Evolutionary conservation across 2,329 filamentous ascomycete genomes (phyloP), one percentile per base, ranked within the genome.

Genomic region (Ascochyta fabae): DNA sequence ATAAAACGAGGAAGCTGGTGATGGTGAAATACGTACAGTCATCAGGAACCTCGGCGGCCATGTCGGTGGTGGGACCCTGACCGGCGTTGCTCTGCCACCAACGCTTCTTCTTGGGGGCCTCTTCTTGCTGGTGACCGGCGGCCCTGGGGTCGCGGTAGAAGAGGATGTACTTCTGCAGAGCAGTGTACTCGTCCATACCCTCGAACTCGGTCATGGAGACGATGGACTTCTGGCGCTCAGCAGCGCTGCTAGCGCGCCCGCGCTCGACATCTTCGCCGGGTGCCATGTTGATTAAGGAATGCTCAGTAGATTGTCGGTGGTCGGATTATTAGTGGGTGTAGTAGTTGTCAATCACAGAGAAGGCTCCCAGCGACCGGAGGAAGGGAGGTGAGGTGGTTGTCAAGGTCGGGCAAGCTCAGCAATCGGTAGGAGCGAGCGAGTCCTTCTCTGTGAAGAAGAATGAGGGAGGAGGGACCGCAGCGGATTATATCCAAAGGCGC

Each of bases 91-190:
- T 72, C 65, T 79, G 77, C 80, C 85, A 86, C 79, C 82, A 88
- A 78, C 82, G 86, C 57, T 81, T 80, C 67, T 79, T 80, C 62
- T 68, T 68, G 77, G 84, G 85, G 69, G 76, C 76, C 42, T 78
- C 74, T 52, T 77, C 68, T 26, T 67, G 77, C 45, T 73, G 75
- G 56, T 77, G 78, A 34, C 75, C 80, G 41, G 71, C 74, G 48
- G 80, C 79, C 70, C 84, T 83, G 55, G 84, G 81, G 75, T 87
- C 85, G 67, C 82, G 83, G 76, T 88, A 88, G 70, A 84, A 86
- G 62, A 85, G 86, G 74, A 88, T 88, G 78, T 86, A 88, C 69
- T 86, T 83, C 72, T 88, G 85, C 49, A 88, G 79, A 48, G 85
- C 84, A 64, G 83, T 82, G 77, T 88, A 88, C 75, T 88, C 86